Base-by-base conservation (phyloP, 106 monocot genomes). In the Allium sativum region DNA sequence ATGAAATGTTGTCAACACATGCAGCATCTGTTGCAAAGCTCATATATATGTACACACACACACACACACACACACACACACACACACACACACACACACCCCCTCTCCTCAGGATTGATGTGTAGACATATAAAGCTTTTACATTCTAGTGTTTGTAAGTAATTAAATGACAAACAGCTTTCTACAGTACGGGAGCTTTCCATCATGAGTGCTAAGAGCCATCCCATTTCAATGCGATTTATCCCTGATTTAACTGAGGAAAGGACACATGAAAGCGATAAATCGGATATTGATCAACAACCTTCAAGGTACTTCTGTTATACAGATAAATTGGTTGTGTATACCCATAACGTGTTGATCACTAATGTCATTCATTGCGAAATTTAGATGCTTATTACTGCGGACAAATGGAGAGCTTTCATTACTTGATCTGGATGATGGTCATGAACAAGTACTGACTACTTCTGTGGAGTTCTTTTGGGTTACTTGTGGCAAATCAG, bases 391-490 rank as follows among this genome's bases (percentile, higher is more conserved):
- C 57, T 70, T 98, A 72, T 77, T 98, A 53, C 61, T 92, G 76
- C 84, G 98, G 40, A 78, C 78, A 70, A 98, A 92, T 77, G 98
- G 98, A 17, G 98, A 98, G 58, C 84, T 98, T 65, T 98, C 98
- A 16, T 66, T 98, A 53, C 92, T 98, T 76, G 88, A 98, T 78
- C 75, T 98, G 82, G 92, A 98, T 83, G 98, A 98, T 72, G 98
- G 98, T 2, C 87, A 82, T 71, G 98, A 98, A 64, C 82, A 85
- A 48, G 80, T 76, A 18, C 78, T 98, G 15, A 85, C 98, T 57
- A 81, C 73, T 70, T 98, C 88, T 21, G 78, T 92, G 73, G 98
- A 98, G 47, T 57, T 92, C 10, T 91, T 98, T 70, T 98, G 98
- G 98, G 98, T 98, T 40, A 92, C 92, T 53, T 82, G 92, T 74